Evolutionary conservation across 768 basidiomycete species (phyloP), one percentile per base, ranked within the genome.

Genomic region (Cystobasidium tubakii): DNA sequence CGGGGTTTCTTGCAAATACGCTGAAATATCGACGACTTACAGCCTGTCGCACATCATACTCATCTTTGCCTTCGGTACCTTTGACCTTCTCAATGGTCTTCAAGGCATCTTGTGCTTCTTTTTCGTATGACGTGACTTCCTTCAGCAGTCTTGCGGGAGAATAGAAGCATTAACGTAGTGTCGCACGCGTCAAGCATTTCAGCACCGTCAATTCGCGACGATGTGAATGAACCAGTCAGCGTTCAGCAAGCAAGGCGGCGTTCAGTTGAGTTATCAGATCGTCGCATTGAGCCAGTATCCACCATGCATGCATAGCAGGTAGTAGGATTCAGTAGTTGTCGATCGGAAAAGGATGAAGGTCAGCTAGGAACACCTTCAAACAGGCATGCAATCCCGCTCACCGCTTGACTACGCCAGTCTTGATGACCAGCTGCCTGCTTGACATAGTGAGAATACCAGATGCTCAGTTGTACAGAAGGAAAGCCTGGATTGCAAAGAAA

Each of bases 351-450:
- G n/a, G n/a, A n/a, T n/a, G n/a, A 7, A 42, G 42, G 42, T 50
- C 46, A 50, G 46, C 46, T 50, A n/a, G 42, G 42, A 50, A 50
- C 9, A 12, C 7, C n/a, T 6, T n/a, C 6, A 15, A 39, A 39
- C 15, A 39, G 21, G 15, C n/a, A 17, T 50, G 12, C 46, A 12
- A 19, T 50, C 46, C 46, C 7, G 34, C 42, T 44, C 33, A 71
- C 69, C 69, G 50, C 29, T 71, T 71, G 4, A 71, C 69, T 53
- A 71, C 69, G 54, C 69, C 69, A 19, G 69, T 71, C 69, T 71
- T 71, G 50, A 71, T 71, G 25, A 60, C 69, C 31, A 71, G n/a
- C 34, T 71, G 69, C 13, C 69, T 12, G 19, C 10, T 17, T 27
- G 69, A 53, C 69, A 71, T 71, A 9, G n/a, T 55, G 6, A 15